Base-by-base conservation (phyloP, 2,329 filamentous ascomycete genomes). In the Alternaria viburni region DNA sequence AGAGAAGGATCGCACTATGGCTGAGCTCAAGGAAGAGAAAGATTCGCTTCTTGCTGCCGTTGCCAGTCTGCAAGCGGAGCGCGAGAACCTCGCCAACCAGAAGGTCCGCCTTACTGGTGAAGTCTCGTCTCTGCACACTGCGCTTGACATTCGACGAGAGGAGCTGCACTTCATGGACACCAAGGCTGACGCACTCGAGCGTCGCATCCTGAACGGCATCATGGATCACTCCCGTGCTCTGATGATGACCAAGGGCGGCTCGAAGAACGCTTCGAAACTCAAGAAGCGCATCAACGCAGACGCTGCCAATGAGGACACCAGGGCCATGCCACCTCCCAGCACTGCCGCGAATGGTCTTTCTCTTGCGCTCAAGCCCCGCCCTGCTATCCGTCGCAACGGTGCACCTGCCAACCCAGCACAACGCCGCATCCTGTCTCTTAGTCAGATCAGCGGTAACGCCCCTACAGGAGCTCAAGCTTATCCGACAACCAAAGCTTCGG, bases 201-300 rank as follows among this genome's bases (percentile, higher is more conserved):
- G 94, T 56, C 90, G 96, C 25, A 97, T 99, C 70, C 83, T 99
- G 30, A 95, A 98, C 69, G 94, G 95, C 25, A 93, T 98, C 66
- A 96, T 99, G 82, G 94, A 98, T 72, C 95, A 98, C 78, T 97
- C 95, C 19, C 91, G 95, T 7, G 90, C 95, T 25, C 86, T 97
- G n/a, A 87, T 98, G 61, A 91, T 96, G 83, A 85, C 89, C 69
- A 90, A 92, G 82, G 74, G 74, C 8, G 82, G 87, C 57, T 74
- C 77, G 32, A 82, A 78, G 74, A 77, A 75, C 69, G 74, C 72
- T 30, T 69, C 64, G 32, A 78, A 79, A 61, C 50, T 66, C 21
- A 79, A 78, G 68, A 79, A 78, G 79, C 62, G 75, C 19, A 68
- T 70, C 62, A 74, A 65, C 52, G 68, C 65, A 55, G 81, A 68